Conservation (phyloP, 2,329 filamentous ascomycete genomes). For the Apiospora arundinis region DNA sequence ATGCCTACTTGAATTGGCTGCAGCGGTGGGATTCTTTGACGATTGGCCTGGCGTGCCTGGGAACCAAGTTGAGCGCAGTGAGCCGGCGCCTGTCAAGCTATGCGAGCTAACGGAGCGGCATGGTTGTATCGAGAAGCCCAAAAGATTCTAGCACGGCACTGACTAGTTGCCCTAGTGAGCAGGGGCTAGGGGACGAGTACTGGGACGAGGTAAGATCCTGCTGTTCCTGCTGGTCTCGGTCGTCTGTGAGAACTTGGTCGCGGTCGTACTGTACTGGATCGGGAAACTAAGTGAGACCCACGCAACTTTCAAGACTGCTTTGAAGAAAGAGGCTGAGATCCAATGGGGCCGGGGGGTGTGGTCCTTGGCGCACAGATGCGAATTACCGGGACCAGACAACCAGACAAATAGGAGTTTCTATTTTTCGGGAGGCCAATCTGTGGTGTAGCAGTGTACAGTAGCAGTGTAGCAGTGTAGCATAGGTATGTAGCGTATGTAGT, state of each 20-base stretch:
- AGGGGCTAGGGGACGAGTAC: not conserved
- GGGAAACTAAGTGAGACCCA: not conserved
- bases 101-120: conserved; percentile 38
- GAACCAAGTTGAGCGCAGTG: conserved; percentile 25
- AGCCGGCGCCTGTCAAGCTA: conserved; percentile 37
- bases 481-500: not conserved
- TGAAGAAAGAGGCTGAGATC: conserved; percentile 15
- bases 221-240: conserved; percentile 9
- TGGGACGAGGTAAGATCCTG: not conserved
- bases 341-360: not conserved
- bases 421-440: not conserved
- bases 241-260: not conserved
- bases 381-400: not conserved
- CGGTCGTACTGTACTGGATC: not conserved
- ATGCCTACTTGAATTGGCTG: conserved; percentile 38
- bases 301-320: not conserved
- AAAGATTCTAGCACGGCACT: conserved; percentile 10
- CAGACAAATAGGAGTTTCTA: conserved; percentile 4
- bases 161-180: not conserved
- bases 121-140: conserved; percentile 30
- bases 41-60: conserved; percentile 35
- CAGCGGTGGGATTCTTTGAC: conserved; percentile 31
- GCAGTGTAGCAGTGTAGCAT: no score
- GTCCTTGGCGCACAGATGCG: conserved; percentile 10
- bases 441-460: no score